A percentile compares a stretch with the other conserved stretches of the same genome.
Conservation (phyloP, 2,329 filamentous ascomycete genomes). For the Tolypocladium ovalisporum region DNA sequence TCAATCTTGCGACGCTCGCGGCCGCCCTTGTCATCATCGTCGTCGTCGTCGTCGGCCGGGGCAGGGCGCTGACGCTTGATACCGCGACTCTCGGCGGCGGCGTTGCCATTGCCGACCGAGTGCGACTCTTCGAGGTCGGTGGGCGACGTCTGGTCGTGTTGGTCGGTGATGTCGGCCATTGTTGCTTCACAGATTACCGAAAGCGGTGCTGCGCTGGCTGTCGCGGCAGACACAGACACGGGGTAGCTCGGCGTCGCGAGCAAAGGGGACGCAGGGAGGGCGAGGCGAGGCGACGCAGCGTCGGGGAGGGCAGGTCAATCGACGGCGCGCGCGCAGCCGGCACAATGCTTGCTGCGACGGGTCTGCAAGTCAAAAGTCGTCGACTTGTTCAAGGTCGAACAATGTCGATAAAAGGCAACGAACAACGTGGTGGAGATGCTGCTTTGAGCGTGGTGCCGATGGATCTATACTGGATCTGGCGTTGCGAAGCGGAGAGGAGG, state of each 20-base stretch:
- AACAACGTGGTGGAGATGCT: constrained; percentile 47
- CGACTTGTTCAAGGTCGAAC: not conserved
- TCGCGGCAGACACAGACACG: not conserved
- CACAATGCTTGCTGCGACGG: not conserved
- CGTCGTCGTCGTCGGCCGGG: constrained; percentile 85
- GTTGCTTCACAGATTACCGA: constrained; percentile 4
- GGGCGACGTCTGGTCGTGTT: constrained; percentile 66
- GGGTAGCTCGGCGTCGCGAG: not conserved
- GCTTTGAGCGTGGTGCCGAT: constrained; percentile 55
- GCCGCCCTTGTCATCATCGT: constrained; percentile 94
- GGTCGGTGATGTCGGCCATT: constrained; percentile 73
- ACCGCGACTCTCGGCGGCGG: constrained; percentile 62
- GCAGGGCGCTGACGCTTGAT: constrained; percentile 82
- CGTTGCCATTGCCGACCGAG: constrained; percentile 62
- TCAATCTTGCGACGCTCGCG: constrained; percentile 99
- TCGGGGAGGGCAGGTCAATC: not conserved
- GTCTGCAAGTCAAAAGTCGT: not conserved
- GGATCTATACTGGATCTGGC: constrained; percentile 57
- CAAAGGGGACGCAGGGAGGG: not conserved
- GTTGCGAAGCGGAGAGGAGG: constrained; percentile 36
- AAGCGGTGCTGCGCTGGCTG: constrained; percentile 4
- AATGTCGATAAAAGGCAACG: constrained; percentile 35
- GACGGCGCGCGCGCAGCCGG: not conserved
- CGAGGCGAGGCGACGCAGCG: not conserved
- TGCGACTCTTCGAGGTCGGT: constrained; percentile 65